Evolutionary conservation across 106 monocot species (phyloP), one percentile per base, ranked within the genome.

Genomic region (Gastrodia elata): DNA sequence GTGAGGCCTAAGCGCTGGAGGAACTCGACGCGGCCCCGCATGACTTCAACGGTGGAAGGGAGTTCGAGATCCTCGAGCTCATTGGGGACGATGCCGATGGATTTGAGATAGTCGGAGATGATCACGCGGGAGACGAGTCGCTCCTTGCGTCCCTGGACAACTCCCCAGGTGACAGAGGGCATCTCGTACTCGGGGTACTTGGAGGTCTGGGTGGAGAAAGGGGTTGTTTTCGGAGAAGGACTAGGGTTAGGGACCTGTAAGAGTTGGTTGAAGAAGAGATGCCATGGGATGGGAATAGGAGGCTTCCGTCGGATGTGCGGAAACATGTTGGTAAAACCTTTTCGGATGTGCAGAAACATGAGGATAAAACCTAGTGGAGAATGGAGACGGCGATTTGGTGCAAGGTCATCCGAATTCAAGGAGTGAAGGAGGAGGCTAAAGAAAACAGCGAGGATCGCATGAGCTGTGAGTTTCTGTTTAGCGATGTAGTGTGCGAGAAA

Each of bases 111-210:
- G 69, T 94, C 94, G 70, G 88, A 83, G 80, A 90, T 88, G 74
- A 94, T 86, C 38, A 94, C 90, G 41, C 94, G 85, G 72, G 94
- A 94, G 8, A 94, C 82, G 27, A 94, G 88, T 30, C 86, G 87
- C 79, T 94, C 94, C 82, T 90, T 94, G 38, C 90, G 85, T 8
- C 94, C 90, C 48, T 90, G 94, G 75, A 94, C 84, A 9, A 80
- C 86, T 56, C 90, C 94, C 94, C 94, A 94, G 20, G 90, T 94
- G 38, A 94, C 94, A 8, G 94, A 72, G 10, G 94, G 94, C 80
- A 94, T 85, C 86, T 94, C 85, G 71, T 86, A 94, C 80, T 94
- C 90, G 11, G 87, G 90, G 34, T 82, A 74, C 49, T 78, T 79
- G 71, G 83, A 69, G 33, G 77, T 14, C 5, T 75, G 49, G 34